phyloP scores from a whole-genome alignment of 306 rosid genomes.

The Cicer judaicum region DNA sequence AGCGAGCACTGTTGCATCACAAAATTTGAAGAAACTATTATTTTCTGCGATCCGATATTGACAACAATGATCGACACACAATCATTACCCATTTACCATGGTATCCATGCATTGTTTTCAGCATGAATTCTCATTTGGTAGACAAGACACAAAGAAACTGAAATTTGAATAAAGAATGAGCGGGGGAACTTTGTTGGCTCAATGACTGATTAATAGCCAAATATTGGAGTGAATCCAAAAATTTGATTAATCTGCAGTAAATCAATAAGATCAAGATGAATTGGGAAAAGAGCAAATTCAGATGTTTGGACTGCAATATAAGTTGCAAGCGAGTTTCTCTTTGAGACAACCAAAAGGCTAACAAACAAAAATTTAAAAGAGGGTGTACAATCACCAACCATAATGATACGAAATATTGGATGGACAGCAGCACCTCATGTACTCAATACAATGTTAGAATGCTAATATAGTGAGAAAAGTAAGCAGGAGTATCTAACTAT shows the following conservation, averaged over 20 bases:
- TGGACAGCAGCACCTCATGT: background rate
- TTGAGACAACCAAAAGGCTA: background rate
- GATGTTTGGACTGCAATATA: background rate
- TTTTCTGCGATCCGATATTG: too few species aligned
- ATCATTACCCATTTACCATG: constrained; percentile 1
- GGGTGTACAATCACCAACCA: background rate
- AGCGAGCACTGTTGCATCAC: too few species aligned
- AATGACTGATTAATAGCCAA: background rate
- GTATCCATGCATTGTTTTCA: background rate
- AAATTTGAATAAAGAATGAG: background rate
- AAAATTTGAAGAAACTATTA: too few species aligned
- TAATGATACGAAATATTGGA: background rate
- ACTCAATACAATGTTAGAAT: constrained; percentile 3
- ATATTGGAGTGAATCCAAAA: background rate
- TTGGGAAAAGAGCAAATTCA: background rate
- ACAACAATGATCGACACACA: too few species aligned
- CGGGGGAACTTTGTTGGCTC: background rate
- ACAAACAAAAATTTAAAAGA: background rate
- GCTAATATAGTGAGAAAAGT: constrained; percentile 8
- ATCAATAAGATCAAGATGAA: background rate
- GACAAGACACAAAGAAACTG: constrained; percentile 6
- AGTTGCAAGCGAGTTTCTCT: background rate
- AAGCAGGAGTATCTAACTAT: constrained; percentile 4
- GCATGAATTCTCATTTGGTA: background rate
- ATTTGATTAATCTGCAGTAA: background rate